Evolutionary conservation across 1,139 yeast species (phyloP).

Genomic region (Zygosaccharomyces sapae): DNA sequence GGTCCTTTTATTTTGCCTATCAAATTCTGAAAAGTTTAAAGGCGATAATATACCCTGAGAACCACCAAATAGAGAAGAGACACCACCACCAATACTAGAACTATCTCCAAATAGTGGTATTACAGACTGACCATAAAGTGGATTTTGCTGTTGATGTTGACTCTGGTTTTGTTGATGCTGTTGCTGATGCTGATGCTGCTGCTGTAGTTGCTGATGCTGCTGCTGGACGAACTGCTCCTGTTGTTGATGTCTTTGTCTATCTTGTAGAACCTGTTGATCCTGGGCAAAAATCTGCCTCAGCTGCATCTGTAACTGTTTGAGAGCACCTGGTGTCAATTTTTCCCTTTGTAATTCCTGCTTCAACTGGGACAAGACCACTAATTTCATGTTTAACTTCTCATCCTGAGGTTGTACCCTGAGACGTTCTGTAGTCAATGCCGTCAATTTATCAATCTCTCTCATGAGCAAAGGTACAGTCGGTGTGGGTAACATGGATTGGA

Average conservation of each 20-base stretch:
- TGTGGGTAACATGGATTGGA: constrained; percentile 30
- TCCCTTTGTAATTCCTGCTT: constrained; percentile 36
- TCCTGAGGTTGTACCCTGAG: constrained; percentile 39
- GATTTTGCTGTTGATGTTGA: constrained; percentile 5
- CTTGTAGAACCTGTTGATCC: constrained; percentile 33
- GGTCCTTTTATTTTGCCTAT: constrained; percentile 20
- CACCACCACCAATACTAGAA: constrained; percentile 7
- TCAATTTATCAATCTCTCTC: constrained; percentile 41
- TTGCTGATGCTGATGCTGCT: constrained; percentile 14
- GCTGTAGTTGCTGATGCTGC: constrained; percentile 21
- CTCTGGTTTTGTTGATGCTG: too few species aligned
- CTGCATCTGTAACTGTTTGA: constrained; percentile 43
- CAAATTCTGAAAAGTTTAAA: constrained; percentile 20
- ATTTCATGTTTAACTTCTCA: constrained; percentile 37
- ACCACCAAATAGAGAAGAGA: constrained; percentile 28
- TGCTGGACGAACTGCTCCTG: constrained; percentile 20
- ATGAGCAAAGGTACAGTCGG: constrained; percentile 33
- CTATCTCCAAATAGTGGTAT: constrained; percentile 26
- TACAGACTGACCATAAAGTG: constrained; percentile 11
- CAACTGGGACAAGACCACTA: constrained; percentile 37
- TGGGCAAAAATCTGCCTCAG: constrained; percentile 38
- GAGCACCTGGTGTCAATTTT: constrained; percentile 38
- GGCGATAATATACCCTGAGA: constrained; percentile 15
- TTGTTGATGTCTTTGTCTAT: constrained; percentile 27
- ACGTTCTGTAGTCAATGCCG: constrained; percentile 40